A percentile compares a stretch with the other conserved stretches of the same genome.
phyloP scores from a whole-genome alignment of 306 rosid genomes.

The Vigna radiata region DNA sequence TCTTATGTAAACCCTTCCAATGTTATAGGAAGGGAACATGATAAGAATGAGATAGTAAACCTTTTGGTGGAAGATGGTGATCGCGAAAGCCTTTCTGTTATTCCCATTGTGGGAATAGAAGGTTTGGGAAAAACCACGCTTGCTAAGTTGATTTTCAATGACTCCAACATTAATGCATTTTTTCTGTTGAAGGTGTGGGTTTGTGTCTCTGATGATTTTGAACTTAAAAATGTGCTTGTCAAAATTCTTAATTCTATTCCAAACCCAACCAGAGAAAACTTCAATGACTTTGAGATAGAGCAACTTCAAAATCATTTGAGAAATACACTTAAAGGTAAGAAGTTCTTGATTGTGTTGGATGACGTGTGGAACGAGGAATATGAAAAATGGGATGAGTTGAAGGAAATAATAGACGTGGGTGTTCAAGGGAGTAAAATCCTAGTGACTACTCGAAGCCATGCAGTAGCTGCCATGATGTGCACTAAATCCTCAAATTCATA shows the following conservation, averaged over 20 bases:
- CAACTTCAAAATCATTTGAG: neutral
- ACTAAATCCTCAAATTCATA: too few species aligned
- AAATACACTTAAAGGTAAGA: neutral
- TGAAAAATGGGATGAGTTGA: neutral
- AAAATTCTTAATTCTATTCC: neutral
- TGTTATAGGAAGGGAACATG: conserved; percentile 3
- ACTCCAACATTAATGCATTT: neutral
- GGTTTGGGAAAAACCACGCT: neutral
- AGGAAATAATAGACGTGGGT: neutral
- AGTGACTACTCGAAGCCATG: too few species aligned
- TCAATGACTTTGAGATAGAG: neutral
- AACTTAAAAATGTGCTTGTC: neutral
- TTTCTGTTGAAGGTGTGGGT: neutral
- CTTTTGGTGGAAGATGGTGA: neutral
- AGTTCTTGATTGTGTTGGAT: neutral
- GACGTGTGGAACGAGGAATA: neutral
- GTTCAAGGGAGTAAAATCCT: too few species aligned
- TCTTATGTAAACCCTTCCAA: neutral
- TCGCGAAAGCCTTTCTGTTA: neutral
- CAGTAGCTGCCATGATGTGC: too few species aligned
- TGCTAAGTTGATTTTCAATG: neutral
- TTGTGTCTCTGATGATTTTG: neutral
- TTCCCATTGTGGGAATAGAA: neutral
- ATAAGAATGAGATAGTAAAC: neutral
- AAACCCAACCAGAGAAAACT: neutral